Evolutionary conservation across 2,329 filamentous ascomycete species (phyloP), one percentile per base, ranked within the genome.

Genomic region (Pestalotiopsis sp.): DNA sequence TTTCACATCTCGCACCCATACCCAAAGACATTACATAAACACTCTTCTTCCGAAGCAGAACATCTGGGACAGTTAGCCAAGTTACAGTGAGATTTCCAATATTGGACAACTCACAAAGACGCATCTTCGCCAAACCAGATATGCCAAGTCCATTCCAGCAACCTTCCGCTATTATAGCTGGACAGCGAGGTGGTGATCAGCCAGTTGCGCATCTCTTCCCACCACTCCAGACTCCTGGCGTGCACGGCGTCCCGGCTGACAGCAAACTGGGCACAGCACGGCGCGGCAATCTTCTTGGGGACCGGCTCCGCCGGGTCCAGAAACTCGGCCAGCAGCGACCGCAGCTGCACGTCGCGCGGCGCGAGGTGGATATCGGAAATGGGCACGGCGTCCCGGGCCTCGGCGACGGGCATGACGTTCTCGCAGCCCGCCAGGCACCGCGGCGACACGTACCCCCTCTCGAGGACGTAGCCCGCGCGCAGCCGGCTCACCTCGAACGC

Each of bases 371-470:
- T 39, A 2, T 59, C 23, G 2, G 17, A 36, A 9, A 66, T 23
- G 25, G n/a, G 11, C 31, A 38, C 64, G 7, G 25, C 31, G 17
- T 66, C 56, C 7, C 23, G 25, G 12, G 52, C 20, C 14, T 41
- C 52, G 12, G 52, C 20, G n/a, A 66, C 41, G 25, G 20, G 64
- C 25, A 66, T 60, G 56, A 66, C 39, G 25, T 66, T 66, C 64
- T 66, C 64, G 56, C 61, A 58, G 17, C 49, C 68, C 23, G 72
- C 70, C 13, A 74, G 82, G 75, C 89, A 91, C 60, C 88, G 86
- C 66, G 88, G 79, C 70, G 89, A 90, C 80, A 89, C 86, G 75
- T 87, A 91, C 3, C 88, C 88, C 68, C 84, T 77, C 60, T 83
- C 78, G 14, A 80, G 79, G 27, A 90, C 84, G 60, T 86, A 83